These are phyloP conservation scores for Puccinellia tenuiflora DNA, from an alignment of 176 grass and related monocot species.

Conservation along the genomic window DNA sequence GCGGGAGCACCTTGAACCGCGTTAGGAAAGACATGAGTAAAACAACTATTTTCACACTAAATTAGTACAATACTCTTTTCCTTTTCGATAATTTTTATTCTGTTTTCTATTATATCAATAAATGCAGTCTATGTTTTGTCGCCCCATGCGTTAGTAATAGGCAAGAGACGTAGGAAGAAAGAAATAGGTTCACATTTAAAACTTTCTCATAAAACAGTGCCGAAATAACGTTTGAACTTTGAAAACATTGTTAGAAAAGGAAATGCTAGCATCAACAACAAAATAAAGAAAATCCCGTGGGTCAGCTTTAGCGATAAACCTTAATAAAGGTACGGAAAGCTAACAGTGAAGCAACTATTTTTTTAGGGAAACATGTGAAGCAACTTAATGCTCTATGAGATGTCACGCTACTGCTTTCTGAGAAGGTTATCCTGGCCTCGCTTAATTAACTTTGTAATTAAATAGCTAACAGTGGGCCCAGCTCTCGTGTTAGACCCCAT, in stretches of 20 bases:
- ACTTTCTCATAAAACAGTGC: neutral
- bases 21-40: too few relatives aligned
- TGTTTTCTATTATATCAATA: neutral
- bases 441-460: neutral
- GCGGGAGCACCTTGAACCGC: too few relatives aligned
- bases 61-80: too few relatives aligned
- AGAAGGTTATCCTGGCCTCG: neutral
- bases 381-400: neutral
- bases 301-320: neutral
- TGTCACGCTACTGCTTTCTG: constrained; percentile 1
- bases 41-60: too few relatives aligned
- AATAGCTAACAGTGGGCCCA: neutral
- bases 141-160: neutral
- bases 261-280: neutral
- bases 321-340: neutral
- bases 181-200: too few relatives aligned
- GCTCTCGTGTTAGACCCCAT: neutral
- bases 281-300: neutral
- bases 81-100: neutral
- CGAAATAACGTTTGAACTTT: too few relatives aligned
- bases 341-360: too few relatives aligned
- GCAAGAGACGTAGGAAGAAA: neutral
- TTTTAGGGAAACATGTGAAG: too few relatives aligned
- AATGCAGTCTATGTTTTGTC: too few relatives aligned
- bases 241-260: neutral